A percentile compares a stretch with the other conserved stretches of the same genome.
These are phyloP conservation scores for Cenchrus fungigraminus DNA, from an alignment of 176 grass and related monocot genomes.

Conservation along the genomic window DNA sequence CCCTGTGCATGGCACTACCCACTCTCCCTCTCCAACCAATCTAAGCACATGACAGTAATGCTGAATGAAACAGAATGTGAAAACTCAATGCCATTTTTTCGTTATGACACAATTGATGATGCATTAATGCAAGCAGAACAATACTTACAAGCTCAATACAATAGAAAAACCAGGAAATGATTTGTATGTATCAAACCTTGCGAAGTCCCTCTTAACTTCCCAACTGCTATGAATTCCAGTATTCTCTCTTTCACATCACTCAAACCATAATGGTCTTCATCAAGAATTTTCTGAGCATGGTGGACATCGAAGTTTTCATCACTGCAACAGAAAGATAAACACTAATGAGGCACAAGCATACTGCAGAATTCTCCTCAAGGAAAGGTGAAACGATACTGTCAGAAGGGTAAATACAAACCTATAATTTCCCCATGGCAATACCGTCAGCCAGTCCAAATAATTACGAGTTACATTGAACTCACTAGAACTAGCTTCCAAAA, in stretches of 20 bases:
- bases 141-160: conserved; percentile 18
- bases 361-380: conserved; percentile 24
- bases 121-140: conserved; percentile 27
- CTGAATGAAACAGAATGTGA: background rate
- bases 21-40: background rate
- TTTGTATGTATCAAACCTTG: conserved; percentile 67
- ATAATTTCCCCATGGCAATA: conserved; percentile 97
- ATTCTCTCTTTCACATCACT: conserved; percentile 99
- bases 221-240: conserved; percentile 98
- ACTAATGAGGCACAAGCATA: conserved; percentile 34
- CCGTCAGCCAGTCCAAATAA: conserved; percentile 98
- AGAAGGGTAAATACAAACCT: conserved; percentile 57
- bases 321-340: conserved; percentile 49
- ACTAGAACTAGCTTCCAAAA: conserved; percentile 92
- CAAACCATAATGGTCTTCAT: conserved; percentile 99
- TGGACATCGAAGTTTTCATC: conserved; percentile 96
- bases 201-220: conserved; percentile 93
- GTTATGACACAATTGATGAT: background rate
- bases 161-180: conserved; percentile 24
- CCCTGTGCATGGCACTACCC: background rate
- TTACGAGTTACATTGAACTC: conserved; percentile 99
- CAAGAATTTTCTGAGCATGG: conserved; percentile 92
- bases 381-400: background rate
- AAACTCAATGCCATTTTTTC: conserved; percentile 1
- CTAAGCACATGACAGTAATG: background rate